phyloP scores from a whole-genome alignment of 257 asterid species.

The Agastache rugosa region DNA sequence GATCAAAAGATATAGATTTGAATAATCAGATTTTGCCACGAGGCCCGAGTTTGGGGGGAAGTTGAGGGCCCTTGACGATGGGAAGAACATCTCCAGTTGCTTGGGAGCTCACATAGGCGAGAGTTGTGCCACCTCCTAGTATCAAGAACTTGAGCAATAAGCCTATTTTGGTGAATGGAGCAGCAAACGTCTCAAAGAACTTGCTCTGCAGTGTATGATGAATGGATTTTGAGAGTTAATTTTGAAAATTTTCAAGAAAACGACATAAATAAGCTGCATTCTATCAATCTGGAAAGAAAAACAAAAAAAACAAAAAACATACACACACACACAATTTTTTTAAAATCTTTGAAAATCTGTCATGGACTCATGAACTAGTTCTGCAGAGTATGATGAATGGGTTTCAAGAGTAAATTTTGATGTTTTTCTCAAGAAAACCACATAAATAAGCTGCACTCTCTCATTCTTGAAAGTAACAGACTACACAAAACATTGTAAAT shows the following conservation, averaged over 20 bases:
- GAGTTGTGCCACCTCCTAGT: conserved; percentile 81
- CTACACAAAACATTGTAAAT: background rate
- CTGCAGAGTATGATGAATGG: background rate
- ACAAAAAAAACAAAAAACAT: too few species aligned
- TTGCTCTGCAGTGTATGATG: conserved; percentile 66
- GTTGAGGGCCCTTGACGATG: conserved; percentile 91
- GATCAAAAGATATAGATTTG: background rate
- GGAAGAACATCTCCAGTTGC: conserved; percentile 88
- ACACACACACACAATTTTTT: too few species aligned
- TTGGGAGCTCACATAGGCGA: conserved; percentile 81
- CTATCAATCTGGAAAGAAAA: background rate
- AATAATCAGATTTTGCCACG: conserved; percentile 70
- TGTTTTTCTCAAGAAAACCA: background rate
- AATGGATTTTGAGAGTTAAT: background rate
- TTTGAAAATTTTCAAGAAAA: background rate
- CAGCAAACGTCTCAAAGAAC: conserved; percentile 94
- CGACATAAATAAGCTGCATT: background rate
- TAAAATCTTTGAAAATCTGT: background rate
- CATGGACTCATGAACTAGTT: background rate
- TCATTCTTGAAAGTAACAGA: background rate
- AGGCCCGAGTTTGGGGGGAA: conserved; percentile 82
- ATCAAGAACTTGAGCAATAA: conserved; percentile 90
- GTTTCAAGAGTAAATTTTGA: too few species aligned
- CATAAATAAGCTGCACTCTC: background rate
- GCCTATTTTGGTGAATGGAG: conserved; percentile 97